Evolutionary conservation across 2,329 filamentous ascomycete genomes (phyloP), one percentile per base, ranked within the genome.

Genomic region (Sclerotinia sclerotiorum): DNA sequence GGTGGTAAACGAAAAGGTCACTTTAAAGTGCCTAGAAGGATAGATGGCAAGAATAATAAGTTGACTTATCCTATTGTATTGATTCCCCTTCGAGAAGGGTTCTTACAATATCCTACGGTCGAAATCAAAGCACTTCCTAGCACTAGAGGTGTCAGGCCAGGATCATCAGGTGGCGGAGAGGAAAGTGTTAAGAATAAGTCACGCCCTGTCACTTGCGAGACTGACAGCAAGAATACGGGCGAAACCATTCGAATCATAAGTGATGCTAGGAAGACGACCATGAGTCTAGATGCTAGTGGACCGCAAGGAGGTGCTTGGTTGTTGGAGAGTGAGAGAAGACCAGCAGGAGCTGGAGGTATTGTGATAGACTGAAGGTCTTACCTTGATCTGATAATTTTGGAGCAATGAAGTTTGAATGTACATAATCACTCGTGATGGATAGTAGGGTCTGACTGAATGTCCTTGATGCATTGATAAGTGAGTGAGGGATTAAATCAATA

Each of bases 1-100:
- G 94, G 93, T 29, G 94, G 94, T 0, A 87, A 90, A 55, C 85
- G 91, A 61, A 90, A 92, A 72, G 91, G 90, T 0, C 91, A 92
- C 75, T 96, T 97, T 75, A 84, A 84, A 8, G 87, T 89, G 42
- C 83, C 86, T 0, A 78, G 77, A 5, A 69, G 70, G 39, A 82
- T 81, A 10, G 82, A 81, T 8, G 78, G 81, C 2, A 84, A 82
- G 0, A 70, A 68, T 13, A 80, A 84, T 67, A 85, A 69, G 24
- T 58, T 74, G 29, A 70, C 78, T 5, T 88, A 97, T 71, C 85
- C 88, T 0, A 80, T 98, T 10, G 82, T 96, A 65, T 82, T 98
- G 13, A 87, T 98, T 17, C 93, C 95, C 0, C 84, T 97, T 57
- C 86, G 90, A 65, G 84, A 92, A 39, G 94, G 95, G 0, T 88